phyloP scores from a whole-genome alignment of 2,329 filamentous ascomycete species.

The Venturia carpophila region DNA sequence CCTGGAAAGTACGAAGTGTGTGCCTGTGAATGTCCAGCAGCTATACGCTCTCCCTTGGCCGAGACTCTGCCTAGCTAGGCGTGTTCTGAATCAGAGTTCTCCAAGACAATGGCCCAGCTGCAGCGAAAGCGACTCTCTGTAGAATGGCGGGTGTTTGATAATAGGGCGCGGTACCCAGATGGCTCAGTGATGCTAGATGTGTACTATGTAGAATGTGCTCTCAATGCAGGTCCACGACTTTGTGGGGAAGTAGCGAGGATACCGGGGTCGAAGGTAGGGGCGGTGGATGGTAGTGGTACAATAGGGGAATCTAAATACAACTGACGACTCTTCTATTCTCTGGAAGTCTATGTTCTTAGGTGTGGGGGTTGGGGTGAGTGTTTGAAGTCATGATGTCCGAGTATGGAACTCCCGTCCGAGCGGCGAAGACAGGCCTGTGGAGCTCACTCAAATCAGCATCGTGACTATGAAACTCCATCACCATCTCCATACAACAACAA shows the following conservation, averaged over 20 bases:
- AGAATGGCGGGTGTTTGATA: neutral
- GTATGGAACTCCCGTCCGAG: neutral
- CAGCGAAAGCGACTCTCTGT: neutral
- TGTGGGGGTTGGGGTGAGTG: neutral
- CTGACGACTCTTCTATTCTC: neutral
- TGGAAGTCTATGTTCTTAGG: neutral
- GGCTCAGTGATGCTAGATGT: neutral
- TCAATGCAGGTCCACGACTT: neutral
- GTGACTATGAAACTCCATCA: neutral
- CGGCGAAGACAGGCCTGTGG: neutral
- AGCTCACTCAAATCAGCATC: neutral
- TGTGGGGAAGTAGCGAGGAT: neutral
- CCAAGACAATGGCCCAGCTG: neutral
- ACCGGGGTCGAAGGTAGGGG: neutral
- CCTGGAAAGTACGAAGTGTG: constrained; percentile 6
- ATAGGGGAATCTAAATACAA: neutral
- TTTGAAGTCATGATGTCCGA: neutral
- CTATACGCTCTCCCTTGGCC: neutral
- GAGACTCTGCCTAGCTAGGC: neutral
- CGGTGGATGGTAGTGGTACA: neutral
- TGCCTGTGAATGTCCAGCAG: neutral
- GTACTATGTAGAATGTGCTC: neutral
- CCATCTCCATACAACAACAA: neutral
- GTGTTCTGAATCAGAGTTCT: neutral
- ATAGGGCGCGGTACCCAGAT: neutral